Percentiles rank a stretch among this genome's conserved stretches.
Evolutionary conservation across 169 alveolate genomes (phyloP).

Genomic region (Cryptosporidium canis): DNA sequence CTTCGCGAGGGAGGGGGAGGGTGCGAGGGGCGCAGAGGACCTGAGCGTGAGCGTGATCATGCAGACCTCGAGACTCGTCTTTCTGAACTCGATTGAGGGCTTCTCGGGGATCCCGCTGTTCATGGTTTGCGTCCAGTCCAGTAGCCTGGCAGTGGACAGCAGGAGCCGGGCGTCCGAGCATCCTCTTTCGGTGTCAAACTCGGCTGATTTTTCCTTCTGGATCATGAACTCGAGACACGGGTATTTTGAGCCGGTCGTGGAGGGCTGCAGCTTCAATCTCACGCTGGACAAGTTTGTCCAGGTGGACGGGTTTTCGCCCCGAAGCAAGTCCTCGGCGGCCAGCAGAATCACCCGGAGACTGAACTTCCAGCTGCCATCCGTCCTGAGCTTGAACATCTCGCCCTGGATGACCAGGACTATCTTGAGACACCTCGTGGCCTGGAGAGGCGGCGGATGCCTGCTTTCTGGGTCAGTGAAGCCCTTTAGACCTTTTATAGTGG

Average conservation of each 20-base stretch:
- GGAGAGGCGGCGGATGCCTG: neutral
- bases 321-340: neutral
- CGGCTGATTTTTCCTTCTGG: conserved; percentile 51
- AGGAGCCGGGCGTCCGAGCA: neutral
- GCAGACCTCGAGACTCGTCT: conserved; percentile 28
- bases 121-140: conserved; percentile 40
- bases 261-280: conserved; percentile 37
- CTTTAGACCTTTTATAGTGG: neutral
- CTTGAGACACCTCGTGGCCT: neutral
- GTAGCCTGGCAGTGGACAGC: neutral
- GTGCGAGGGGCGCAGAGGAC: neutral
- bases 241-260: conserved; percentile 48
- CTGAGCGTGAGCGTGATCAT: conserved; percentile 8
- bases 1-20: neutral
- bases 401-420: conserved; percentile 14
- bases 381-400: conserved; percentile 12
- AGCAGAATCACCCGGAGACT: neutral
- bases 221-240: conserved; percentile 62
- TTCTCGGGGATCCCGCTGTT: conserved; percentile 32
- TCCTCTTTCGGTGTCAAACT: conserved; percentile 1
- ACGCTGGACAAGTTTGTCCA: neutral
- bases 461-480: neutral
- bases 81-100: conserved; percentile 14
- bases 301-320: conserved; percentile 27
- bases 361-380: conserved; percentile 7